These are phyloP conservation scores for Venturia carpophila DNA, from an alignment of 2,329 filamentous ascomycete species.

Conservation along the genomic window DNA sequence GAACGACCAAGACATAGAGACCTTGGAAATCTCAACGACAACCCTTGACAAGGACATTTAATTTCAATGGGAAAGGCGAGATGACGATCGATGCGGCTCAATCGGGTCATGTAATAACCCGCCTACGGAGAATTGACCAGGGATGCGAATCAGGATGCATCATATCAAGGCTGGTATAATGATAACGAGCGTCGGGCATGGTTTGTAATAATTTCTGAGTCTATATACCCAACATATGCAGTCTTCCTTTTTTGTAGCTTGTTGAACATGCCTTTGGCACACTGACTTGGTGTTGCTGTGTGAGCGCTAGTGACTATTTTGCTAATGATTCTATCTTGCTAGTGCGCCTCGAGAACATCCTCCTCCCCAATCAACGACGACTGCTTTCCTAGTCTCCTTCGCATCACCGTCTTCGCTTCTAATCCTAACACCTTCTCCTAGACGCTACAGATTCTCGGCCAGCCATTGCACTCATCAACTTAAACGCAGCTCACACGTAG, in stretches of 20 bases:
- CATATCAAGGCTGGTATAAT: background rate
- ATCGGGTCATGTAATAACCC: background rate
- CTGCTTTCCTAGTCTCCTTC: no score
- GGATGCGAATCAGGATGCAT: background rate
- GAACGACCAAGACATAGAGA: background rate
- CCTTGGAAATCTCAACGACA: background rate
- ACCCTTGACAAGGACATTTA: background rate
- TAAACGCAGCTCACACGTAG: background rate
- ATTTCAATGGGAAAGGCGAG: background rate
- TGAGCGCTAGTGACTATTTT: background rate
- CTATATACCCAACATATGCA: slow-evolving; percentile 7
- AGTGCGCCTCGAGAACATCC: background rate
- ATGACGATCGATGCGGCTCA: background rate
- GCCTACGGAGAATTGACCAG: background rate
- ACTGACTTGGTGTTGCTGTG: background rate
- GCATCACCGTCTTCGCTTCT: background rate
- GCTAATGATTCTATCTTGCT: background rate
- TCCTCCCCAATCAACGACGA: background rate
- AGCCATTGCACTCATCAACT: background rate
- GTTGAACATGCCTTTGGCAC: background rate
- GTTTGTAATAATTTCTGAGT: slow-evolving; percentile 8
- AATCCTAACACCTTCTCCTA: background rate
- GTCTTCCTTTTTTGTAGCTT: background rate
- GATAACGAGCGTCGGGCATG: background rate
- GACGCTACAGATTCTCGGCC: background rate